phyloP scores from a whole-genome alignment of 495 filamentous ascomycete species.

The Friedmanniomyces simplex region DNA sequence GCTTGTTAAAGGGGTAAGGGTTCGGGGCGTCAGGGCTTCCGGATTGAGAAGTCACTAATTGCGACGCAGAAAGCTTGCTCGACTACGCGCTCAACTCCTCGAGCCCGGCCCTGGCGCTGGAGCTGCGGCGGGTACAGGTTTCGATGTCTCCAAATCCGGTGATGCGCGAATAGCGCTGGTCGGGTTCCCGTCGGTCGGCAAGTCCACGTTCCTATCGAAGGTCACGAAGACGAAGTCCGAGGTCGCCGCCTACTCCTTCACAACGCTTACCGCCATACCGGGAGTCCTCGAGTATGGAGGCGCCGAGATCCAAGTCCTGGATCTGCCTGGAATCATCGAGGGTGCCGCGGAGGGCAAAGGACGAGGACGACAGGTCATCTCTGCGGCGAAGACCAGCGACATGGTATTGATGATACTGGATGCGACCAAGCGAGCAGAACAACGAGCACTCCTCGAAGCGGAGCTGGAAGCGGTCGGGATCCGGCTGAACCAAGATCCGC shows the following conservation, averaged over 20 bases:
- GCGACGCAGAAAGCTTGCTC: slow-evolving; percentile 73
- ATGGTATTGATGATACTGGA: slow-evolving; percentile 95
- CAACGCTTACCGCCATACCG: slow-evolving; percentile 93
- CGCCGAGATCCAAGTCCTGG: slow-evolving; percentile 95
- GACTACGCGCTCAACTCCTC: slow-evolving; percentile 86
- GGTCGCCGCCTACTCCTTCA: slow-evolving; percentile 95
- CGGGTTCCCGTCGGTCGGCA: slow-evolving; percentile 96
- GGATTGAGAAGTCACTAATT: not conserved
- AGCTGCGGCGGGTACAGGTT: slow-evolving; percentile 62
- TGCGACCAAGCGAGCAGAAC: slow-evolving; percentile 93
- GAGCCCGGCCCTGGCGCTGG: slow-evolving; percentile 79
- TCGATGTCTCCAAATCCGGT: slow-evolving; percentile 95
- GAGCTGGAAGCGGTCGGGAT: slow-evolving; percentile 97
- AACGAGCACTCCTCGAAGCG: slow-evolving; percentile 76
- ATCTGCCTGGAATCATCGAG: slow-evolving; percentile 98
- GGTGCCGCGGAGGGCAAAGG: slow-evolving; percentile 95
- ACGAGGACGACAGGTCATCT: slow-evolving; percentile 91
- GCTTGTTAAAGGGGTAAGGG: slow-evolving; percentile 85
- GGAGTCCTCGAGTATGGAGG: slow-evolving; percentile 97
- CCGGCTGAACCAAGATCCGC: slow-evolving; percentile 80
- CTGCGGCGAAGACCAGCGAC: slow-evolving; percentile 97
- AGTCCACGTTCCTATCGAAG: slow-evolving; percentile 97
- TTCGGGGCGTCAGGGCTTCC: not conserved
- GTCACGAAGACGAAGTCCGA: slow-evolving; percentile 98
- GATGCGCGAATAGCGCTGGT: slow-evolving; percentile 96